These are phyloP conservation scores for Coemansia pectinata DNA, from an alignment of 192 early-diverging fungal species.

Conservation along the genomic window DNA sequence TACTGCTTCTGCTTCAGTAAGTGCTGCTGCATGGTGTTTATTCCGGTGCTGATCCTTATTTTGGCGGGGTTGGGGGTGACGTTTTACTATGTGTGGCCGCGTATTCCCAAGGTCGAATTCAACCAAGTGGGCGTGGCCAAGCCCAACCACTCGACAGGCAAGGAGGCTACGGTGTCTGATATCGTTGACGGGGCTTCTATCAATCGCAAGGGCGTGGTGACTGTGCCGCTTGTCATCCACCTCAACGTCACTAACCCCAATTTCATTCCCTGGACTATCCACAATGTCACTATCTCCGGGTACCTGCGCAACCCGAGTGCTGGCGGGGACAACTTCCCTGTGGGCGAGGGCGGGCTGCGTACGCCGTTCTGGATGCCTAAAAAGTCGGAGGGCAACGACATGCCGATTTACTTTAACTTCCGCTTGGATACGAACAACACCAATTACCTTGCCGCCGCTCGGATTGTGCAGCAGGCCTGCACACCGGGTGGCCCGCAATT, in stretches of 20 bases:
- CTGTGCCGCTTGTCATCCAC: conserved; percentile 55
- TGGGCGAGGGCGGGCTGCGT: conserved; percentile 46
- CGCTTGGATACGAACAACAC: conserved; percentile 38
- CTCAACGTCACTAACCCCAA: conserved; percentile 58
- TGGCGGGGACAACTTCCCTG: conserved; percentile 43
- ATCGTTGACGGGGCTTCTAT: conserved; percentile 30
- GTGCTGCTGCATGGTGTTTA: conserved; percentile 45
- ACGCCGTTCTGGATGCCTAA: conserved; percentile 53
- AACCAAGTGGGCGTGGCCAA: conserved; percentile 31
- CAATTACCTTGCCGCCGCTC: conserved; percentile 40
- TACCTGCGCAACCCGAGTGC: conserved; percentile 27
- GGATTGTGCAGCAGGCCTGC: conserved; percentile 41
- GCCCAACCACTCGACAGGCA: neutral
- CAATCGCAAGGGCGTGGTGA: conserved; percentile 51
- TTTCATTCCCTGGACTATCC: conserved; percentile 58
- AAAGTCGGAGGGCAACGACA: conserved; percentile 28
- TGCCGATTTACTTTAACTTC: conserved; percentile 54
- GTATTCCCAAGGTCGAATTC: conserved; percentile 47
- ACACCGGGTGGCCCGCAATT: conserved; percentile 35
- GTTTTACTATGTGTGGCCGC: conserved; percentile 55
- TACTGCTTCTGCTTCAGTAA: conserved; percentile 57
- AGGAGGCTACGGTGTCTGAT: conserved; percentile 16
- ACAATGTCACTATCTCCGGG: conserved; percentile 56
- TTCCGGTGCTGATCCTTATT: conserved; percentile 40
- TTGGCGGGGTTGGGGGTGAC: conserved; percentile 51